These are phyloP conservation scores for Leptographium wingfieldii DNA, from an alignment of 2,329 filamentous ascomycete genomes.

Conservation along the genomic window DNA sequence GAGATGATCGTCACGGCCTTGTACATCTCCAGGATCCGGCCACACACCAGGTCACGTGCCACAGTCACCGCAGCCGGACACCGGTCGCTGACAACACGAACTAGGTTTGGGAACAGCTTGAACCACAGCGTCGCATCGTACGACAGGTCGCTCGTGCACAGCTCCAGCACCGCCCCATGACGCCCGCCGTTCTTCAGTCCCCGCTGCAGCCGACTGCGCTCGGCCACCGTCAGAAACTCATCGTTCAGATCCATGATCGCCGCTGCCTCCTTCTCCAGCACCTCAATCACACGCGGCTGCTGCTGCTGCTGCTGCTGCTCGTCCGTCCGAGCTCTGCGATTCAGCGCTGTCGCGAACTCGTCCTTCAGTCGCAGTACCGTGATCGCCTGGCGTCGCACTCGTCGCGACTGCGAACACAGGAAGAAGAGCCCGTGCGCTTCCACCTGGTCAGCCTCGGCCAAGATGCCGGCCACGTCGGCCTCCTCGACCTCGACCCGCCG, in stretches of 20 bases:
- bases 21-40: constrained; percentile 87
- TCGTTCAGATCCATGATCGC: constrained; percentile 87
- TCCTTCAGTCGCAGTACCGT: constrained; percentile 84
- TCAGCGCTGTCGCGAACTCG: constrained; percentile 83
- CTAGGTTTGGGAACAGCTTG: constrained; percentile 92
- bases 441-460: constrained; percentile 90
- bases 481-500: constrained; percentile 22
- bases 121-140: constrained; percentile 96
- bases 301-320: too few species aligned
- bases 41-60: constrained; percentile 83
- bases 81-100: constrained; percentile 78
- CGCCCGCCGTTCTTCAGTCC: constrained; percentile 76
- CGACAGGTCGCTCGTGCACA: constrained; percentile 89
- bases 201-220: constrained; percentile 81
- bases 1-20: constrained; percentile 67
- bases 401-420: constrained; percentile 84
- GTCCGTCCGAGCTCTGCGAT: constrained; percentile 38
- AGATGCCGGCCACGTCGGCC: constrained; percentile 36
- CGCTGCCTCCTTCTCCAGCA: constrained; percentile 80
- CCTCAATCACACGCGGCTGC: constrained; percentile 62
- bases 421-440: constrained; percentile 97
- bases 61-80: constrained; percentile 87
- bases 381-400: constrained; percentile 81
- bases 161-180: constrained; percentile 77
- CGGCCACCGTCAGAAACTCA: constrained; percentile 80